phyloP scores from a whole-genome alignment of 768 basidiomycete species.

The Mrakia gelida region DNA sequence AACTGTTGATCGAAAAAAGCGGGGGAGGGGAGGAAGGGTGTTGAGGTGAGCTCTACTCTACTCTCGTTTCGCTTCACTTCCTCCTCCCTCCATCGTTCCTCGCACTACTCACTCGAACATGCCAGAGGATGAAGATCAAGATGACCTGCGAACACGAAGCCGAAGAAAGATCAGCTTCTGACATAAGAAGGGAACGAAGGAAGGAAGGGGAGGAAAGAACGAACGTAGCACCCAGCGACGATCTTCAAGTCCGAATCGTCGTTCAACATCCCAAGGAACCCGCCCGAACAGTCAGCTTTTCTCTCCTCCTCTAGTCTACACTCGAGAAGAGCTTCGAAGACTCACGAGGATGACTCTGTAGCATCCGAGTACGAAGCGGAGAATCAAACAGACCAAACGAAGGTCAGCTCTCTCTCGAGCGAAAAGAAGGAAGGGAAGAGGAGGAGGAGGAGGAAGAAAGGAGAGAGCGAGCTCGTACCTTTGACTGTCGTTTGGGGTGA shows the following conservation, averaged over 20 bases:
- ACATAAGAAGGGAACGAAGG: not conserved
- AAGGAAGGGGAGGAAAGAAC: not conserved
- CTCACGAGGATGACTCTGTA: slow-evolving; percentile 2
- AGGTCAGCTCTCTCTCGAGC: too few relatives aligned
- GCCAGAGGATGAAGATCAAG: slow-evolving; percentile 19
- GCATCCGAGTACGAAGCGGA: not conserved
- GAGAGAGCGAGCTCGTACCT: slow-evolving; percentile 1
- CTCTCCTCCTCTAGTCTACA: not conserved
- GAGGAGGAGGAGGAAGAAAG: not conserved
- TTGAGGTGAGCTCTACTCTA: not conserved
- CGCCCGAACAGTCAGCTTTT: not conserved
- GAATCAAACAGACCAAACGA: not conserved
- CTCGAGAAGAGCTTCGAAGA: not conserved
- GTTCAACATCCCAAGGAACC: not conserved
- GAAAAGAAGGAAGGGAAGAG: not conserved
- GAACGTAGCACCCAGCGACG: slow-evolving; percentile 11
- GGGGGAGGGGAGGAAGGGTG: not conserved
- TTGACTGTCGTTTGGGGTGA: slow-evolving; percentile 12
- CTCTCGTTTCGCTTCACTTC: not conserved
- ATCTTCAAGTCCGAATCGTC: not conserved
- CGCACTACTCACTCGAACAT: not conserved
- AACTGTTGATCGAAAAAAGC: not conserved
- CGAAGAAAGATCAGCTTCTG: not conserved
- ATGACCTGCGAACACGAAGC: not conserved
- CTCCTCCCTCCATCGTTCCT: not conserved